Evolutionary conservation across 1,139 yeast species (phyloP).

Genomic region (Chernovozyma sophiae-reginae): DNA sequence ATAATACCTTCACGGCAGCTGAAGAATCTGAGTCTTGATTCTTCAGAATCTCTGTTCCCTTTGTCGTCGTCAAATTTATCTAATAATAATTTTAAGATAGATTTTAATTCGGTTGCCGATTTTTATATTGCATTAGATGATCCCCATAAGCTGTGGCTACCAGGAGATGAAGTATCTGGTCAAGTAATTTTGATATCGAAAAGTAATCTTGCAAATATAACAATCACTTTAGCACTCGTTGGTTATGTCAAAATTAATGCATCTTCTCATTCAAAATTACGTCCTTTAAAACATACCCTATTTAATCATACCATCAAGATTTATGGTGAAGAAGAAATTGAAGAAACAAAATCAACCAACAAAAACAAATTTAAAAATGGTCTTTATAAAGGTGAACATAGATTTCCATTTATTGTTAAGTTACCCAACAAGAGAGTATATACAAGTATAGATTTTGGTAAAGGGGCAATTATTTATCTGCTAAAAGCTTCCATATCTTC

Average conservation of each 20-base stretch:
- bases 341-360: conserved; percentile 8
- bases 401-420: conserved; percentile 79
- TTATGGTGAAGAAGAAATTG: conserved; percentile 48
- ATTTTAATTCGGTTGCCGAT: conserved; percentile 49
- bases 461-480: conserved; percentile 72
- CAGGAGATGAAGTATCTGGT: conserved; percentile 69
- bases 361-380: conserved; percentile 38
- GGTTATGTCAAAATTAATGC: conserved; percentile 58
- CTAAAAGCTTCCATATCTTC: conserved; percentile 55
- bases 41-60: conserved; percentile 3
- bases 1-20: conserved; percentile 28
- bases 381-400: conserved; percentile 74
- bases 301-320: conserved; percentile 64
- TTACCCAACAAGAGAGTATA: conserved; percentile 68
- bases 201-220: conserved; percentile 52
- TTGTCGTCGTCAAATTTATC: not conserved
- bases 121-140: conserved; percentile 67
- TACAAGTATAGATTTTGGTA: conserved; percentile 78
- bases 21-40: conserved; percentile 5
- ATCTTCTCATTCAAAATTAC: conserved; percentile 45
- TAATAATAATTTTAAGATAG: conserved; percentile 28
- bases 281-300: conserved; percentile 49
- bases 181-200: conserved; percentile 53
- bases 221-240: conserved; percentile 48
- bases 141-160: conserved; percentile 66